Conservation (phyloP, 192 early-diverging fungal genomes). For the Dissophora ornata region DNA sequence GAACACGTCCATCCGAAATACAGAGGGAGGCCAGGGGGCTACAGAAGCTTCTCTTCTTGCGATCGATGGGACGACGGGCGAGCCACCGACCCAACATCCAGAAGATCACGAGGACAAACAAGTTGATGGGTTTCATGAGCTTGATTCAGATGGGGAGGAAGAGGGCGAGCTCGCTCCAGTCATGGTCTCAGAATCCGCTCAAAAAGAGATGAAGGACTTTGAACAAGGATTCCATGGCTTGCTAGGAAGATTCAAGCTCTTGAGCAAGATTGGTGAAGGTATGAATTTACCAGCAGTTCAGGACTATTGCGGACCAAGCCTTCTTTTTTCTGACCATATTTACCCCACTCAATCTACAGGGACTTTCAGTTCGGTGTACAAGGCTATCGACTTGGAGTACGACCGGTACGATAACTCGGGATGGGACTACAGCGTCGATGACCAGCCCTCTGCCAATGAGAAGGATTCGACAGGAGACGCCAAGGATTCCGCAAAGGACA, state of each 20-base stretch:
- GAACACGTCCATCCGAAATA: too few relatives aligned
- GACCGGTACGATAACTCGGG: constrained; percentile 75
- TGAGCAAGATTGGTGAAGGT: constrained; percentile 89
- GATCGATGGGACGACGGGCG: too few relatives aligned
- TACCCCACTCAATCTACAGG: constrained; percentile 65
- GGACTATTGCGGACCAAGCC: too few relatives aligned
- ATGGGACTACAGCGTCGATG: constrained; percentile 66
- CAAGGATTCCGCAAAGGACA: too few relatives aligned
- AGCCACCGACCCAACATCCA: too few relatives aligned
- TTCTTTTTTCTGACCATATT: too few relatives aligned
- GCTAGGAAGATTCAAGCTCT: constrained; percentile 68
- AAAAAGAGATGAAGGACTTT: constrained; percentile 71
- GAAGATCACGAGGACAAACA: neutral
- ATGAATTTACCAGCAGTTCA: constrained; percentile 4
- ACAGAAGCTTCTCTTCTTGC: too few relatives aligned
- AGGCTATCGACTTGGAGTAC: constrained; percentile 83
- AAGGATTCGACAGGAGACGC: neutral
- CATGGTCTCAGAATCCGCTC: constrained; percentile 43
- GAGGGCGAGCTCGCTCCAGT: neutral
- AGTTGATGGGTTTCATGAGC: neutral
- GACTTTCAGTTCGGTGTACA: constrained; percentile 94
- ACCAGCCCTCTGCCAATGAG: constrained; percentile 18
- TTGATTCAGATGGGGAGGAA: neutral
- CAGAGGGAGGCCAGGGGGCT: too few relatives aligned
- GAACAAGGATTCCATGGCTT: constrained; percentile 65